phyloP scores from a whole-genome alignment of 352 stramenopile genomes.

The Globisporangium rhizosaccharum region DNA sequence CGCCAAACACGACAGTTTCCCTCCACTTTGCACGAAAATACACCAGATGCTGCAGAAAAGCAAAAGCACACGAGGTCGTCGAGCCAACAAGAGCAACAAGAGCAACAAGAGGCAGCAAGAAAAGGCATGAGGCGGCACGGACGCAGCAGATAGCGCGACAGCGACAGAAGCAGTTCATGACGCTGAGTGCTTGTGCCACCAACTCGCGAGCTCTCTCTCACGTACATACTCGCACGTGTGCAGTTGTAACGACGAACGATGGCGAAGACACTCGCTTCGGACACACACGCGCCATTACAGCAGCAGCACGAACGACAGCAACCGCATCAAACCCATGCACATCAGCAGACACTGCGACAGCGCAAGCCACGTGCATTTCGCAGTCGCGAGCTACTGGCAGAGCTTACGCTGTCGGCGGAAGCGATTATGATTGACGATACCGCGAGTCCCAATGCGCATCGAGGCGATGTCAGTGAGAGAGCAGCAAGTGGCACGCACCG shows the following conservation, averaged over 20 bases:
- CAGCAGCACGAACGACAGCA: neutral
- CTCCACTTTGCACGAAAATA: too few species aligned
- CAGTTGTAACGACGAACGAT: neutral
- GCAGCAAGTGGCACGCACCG: neutral
- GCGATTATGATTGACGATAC: conserved; percentile 20
- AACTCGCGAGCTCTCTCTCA: too few species aligned
- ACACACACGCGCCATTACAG: neutral
- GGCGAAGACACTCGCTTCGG: neutral
- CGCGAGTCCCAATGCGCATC: neutral
- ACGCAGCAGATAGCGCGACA: too few species aligned
- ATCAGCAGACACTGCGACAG: neutral
- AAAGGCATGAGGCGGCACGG: too few species aligned
- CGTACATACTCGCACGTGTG: too few species aligned
- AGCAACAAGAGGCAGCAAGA: too few species aligned
- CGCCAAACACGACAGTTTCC: too few species aligned
- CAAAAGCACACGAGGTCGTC: too few species aligned
- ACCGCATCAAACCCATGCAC: conserved; percentile 2
- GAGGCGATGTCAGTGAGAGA: neutral
- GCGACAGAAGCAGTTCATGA: too few species aligned
- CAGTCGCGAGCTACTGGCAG: conserved; percentile 24
- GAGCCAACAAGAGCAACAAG: too few species aligned
- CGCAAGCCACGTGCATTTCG: conserved; percentile 17
- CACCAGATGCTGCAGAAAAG: too few species aligned
- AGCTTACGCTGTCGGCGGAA: conserved; percentile 26
- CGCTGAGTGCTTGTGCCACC: too few species aligned